Conservation (phyloP, 352 stramenopile genomes). For the Pythium aphanidermatum region DNA sequence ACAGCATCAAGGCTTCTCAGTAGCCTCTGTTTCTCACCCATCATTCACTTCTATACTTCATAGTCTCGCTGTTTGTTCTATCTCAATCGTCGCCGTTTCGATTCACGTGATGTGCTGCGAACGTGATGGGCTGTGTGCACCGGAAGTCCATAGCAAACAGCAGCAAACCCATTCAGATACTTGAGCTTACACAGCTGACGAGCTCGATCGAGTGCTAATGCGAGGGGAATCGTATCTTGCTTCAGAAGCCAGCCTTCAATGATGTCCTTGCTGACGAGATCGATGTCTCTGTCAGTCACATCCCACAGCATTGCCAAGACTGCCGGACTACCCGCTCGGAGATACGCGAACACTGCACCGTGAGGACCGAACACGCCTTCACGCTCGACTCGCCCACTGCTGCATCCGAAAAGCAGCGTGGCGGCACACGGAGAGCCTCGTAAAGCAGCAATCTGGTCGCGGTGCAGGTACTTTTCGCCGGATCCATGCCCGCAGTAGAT, state of each 20-base stretch:
- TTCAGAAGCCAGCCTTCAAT: constrained; percentile 65
- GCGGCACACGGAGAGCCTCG: constrained; percentile 46
- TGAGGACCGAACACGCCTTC: constrained; percentile 91
- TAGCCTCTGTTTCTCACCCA: no score
- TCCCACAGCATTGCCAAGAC: constrained; percentile 99
- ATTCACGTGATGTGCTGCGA: background rate
- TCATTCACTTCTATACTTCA: no score
- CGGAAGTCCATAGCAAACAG: constrained; percentile 94
- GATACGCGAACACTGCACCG: constrained; percentile 93
- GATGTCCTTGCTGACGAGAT: constrained; percentile 81
- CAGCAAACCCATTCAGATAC: constrained; percentile 93
- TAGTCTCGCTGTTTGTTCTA: no score
- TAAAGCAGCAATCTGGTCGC: constrained; percentile 62
- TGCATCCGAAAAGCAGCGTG: constrained; percentile 97
- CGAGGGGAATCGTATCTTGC: constrained; percentile 1
- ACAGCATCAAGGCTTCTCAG: no score
- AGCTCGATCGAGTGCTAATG: constrained; percentile 23
- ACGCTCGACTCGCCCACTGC: constrained; percentile 86
- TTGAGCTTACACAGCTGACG: constrained; percentile 90
- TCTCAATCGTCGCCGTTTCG: constrained; percentile 9
- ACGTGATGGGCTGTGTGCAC: constrained; percentile 23
- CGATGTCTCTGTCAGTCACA: constrained; percentile 98
- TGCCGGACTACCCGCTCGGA: constrained; percentile 86
- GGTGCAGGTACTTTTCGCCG: constrained; percentile 90
- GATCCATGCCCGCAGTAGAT: constrained; percentile 98